Evolutionary conservation across 2,329 filamentous ascomycete genomes (phyloP), one percentile per base, ranked within the genome.

Genomic region (Fusarium pininemorale): DNA sequence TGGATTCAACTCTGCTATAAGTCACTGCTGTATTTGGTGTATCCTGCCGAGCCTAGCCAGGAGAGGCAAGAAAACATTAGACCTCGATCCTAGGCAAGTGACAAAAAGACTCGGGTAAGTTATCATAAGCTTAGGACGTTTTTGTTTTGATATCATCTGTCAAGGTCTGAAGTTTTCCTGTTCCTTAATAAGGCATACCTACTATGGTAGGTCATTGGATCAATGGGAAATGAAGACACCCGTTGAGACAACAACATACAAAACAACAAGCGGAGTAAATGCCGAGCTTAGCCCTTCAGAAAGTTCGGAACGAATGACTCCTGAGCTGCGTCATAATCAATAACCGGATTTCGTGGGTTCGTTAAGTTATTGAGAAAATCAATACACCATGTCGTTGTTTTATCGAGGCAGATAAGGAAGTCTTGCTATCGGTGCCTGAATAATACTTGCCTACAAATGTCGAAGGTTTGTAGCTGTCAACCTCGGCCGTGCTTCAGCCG

Each of bases 401-500:
- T 53, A 53, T 53, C 50, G 8, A 24, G 48, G 22, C 30, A 35
- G n/a, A 7, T 15, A 53, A 22, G 50, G 30, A 26, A 53, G 32
- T 37, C 32, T 53, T 37, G n/a, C 18, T 15, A 16, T 18, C 28
- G 7, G 11, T 32, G 24, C 8, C n/a, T 53, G n/a, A 20, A 37
- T 22, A 37, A 22, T 18, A 22, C n/a, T n/a, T 54, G 20, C 24
- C 14, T 28, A 26, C 18, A 13, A 16, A 28, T 12, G 51, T 41
- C 24, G 3, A 26, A 54, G 28, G 51, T 28, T 39, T 45, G 42
- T 35, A 47, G 30, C 32, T 63, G 28, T 47, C 48, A 50, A 70
- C 73, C 72, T 76, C 75, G 76, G 71, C 61, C 71, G 37, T 67
- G 64, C 56, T 70, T 58, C 66, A 63, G 66, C 69, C 60, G 69